Evolutionary conservation across 2,329 filamentous ascomycete species (phyloP).

Genomic region (Fusarium nematophilum): DNA sequence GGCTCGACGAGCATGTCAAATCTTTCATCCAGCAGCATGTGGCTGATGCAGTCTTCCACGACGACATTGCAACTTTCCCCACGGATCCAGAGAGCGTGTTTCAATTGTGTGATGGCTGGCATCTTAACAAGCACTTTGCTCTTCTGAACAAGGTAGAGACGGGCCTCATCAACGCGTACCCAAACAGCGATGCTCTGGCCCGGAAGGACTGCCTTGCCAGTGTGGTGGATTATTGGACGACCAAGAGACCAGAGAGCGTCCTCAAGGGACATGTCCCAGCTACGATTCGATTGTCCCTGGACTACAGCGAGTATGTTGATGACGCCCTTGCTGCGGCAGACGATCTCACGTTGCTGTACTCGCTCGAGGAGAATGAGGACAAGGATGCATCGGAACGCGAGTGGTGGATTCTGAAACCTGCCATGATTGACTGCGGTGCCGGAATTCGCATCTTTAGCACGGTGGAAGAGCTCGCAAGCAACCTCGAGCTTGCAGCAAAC

Average conservation of each 20-base stretch:
- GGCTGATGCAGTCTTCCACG: slow-evolving; percentile 43
- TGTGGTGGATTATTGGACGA: slow-evolving; percentile 51
- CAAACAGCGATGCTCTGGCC: slow-evolving; percentile 53
- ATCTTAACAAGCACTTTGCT: slow-evolving; percentile 49
- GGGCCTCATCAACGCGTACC: slow-evolving; percentile 53
- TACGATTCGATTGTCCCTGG: slow-evolving; percentile 50
- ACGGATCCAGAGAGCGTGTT: slow-evolving; percentile 37
- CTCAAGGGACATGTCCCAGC: slow-evolving; percentile 46
- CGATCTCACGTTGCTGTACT: slow-evolving; percentile 49
- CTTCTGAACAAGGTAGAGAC: slow-evolving; percentile 44
- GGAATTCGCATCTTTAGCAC: slow-evolving; percentile 55
- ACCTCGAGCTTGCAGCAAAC: slow-evolving; percentile 51
- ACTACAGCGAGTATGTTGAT: slow-evolving; percentile 54
- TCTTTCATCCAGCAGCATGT: slow-evolving; percentile 45
- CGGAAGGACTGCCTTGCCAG: slow-evolving; percentile 51
- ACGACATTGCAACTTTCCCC: slow-evolving; percentile 46
- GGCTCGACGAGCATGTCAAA: slow-evolving; percentile 49
- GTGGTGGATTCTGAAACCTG: slow-evolving; percentile 56
- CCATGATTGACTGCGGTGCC: slow-evolving; percentile 53
- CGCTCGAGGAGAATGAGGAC: slow-evolving; percentile 49
- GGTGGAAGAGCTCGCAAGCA: slow-evolving; percentile 48
- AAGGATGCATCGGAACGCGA: slow-evolving; percentile 45
- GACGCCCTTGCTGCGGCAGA: slow-evolving; percentile 52
- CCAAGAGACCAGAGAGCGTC: slow-evolving; percentile 49
- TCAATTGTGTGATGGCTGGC: slow-evolving; percentile 51